phyloP scores from a whole-genome alignment of 306 rosid species.

The Senna tora region DNA sequence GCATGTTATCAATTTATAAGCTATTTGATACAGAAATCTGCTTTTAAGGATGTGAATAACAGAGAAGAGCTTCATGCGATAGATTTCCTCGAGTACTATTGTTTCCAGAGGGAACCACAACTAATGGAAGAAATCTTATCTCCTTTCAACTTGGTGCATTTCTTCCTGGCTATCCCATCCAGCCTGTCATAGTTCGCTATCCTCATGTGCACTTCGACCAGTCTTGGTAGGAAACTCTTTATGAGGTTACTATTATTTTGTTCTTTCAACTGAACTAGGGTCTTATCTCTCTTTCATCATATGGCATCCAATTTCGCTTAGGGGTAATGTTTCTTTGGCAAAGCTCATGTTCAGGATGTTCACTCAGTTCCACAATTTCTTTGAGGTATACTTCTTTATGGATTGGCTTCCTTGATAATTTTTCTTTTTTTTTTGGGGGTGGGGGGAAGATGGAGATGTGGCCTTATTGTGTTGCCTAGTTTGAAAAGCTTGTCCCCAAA shows the following conservation, averaged over 20 bases:
- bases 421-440: not conserved
- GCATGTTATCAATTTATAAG: constrained; percentile 65
- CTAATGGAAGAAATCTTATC: constrained; percentile 84
- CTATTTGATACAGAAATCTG: constrained; percentile 93
- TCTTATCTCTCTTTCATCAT: constrained; percentile 28
- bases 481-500: constrained; percentile 18
- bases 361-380: constrained; percentile 93
- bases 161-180: constrained; percentile 81
- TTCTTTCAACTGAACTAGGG: constrained; percentile 27
- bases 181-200: constrained; percentile 87
- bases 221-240: constrained; percentile 74
- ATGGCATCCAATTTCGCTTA: constrained; percentile 40
- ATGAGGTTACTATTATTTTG: constrained; percentile 29
- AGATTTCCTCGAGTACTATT: constrained; percentile 88
- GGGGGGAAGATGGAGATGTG: not conserved
- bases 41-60: constrained; percentile 95
- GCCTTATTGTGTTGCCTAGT: not conserved
- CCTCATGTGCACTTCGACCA: constrained; percentile 98
- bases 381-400: constrained; percentile 67
- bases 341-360: constrained; percentile 94
- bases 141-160: constrained; percentile 98
- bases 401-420: constrained; percentile 4
- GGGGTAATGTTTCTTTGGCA: constrained; percentile 85
- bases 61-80: constrained; percentile 89
- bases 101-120: constrained; percentile 99